Evolutionary conservation across 1,284 basidiomycete genomes (phyloP).

Genomic region (Marasmius sp.): DNA sequence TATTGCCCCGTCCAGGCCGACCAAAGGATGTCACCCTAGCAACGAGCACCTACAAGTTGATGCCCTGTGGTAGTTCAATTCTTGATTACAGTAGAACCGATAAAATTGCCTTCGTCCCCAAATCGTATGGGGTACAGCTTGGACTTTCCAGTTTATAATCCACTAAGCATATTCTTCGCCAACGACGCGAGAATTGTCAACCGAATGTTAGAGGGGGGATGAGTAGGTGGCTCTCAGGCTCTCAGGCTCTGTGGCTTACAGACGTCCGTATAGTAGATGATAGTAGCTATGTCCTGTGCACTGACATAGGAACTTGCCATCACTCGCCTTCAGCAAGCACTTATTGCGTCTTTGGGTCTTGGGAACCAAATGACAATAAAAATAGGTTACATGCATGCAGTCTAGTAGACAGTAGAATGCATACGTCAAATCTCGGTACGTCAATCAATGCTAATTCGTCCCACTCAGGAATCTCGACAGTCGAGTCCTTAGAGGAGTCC

Average conservation of each 20-base stretch:
- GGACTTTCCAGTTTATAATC: too few species aligned
- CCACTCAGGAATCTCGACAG: not conserved
- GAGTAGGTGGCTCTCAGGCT: too few species aligned
- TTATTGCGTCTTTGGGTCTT: not conserved
- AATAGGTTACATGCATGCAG: not conserved
- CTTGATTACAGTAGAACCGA: too few species aligned
- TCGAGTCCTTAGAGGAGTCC: not conserved
- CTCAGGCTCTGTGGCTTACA: not conserved
- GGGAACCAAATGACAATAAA: not conserved
- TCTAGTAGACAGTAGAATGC: not conserved
- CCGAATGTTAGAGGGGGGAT: too few species aligned
- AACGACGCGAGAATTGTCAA: too few species aligned
- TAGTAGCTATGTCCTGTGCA: not conserved
- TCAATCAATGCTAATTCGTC: not conserved
- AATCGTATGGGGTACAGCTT: too few species aligned
- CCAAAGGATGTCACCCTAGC: too few species aligned
- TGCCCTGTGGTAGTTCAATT: too few species aligned
- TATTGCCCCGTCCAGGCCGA: too few species aligned
- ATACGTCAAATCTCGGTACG: not conserved
- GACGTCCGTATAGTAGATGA: not conserved
- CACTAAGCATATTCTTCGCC: too few species aligned
- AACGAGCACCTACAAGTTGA: too few species aligned
- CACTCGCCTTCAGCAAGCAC: not conserved
- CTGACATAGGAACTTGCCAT: not conserved
- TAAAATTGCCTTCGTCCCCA: too few species aligned